A percentile compares a stretch with the other conserved stretches of the same genome.
phyloP scores from a whole-genome alignment of 352 stramenopile genomes.

The Phytophthora podocarpi region DNA sequence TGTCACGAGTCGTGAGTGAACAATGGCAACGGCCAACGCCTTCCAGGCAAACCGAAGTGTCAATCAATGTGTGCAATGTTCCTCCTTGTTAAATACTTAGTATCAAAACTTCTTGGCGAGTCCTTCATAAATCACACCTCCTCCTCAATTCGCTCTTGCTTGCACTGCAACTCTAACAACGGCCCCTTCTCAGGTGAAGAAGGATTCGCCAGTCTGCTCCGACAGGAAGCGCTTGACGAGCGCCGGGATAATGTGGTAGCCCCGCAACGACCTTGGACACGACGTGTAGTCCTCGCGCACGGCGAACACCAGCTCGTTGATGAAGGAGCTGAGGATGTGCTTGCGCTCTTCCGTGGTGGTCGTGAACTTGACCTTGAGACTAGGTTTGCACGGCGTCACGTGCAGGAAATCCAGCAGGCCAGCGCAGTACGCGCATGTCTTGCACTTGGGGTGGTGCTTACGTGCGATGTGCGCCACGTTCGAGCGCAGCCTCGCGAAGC shows the following conservation, averaged over 20 bases:
- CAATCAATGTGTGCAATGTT: too few relatives aligned
- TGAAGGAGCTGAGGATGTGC: slow-evolving; percentile 44
- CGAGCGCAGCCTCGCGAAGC: slow-evolving; percentile 53
- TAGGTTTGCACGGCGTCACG: slow-evolving; percentile 42
- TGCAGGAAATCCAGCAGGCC: slow-evolving; percentile 52
- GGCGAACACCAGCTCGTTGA: slow-evolving; percentile 47
- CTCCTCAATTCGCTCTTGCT: too few relatives aligned
- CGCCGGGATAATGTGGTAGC: slow-evolving; percentile 53
- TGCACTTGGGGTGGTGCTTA: slow-evolving; percentile 53
- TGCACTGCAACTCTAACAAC: too few relatives aligned
- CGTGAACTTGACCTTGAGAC: slow-evolving; percentile 56
- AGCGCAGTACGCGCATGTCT: slow-evolving; percentile 53
- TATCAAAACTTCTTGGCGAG: slow-evolving; percentile 10
- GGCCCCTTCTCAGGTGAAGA: slow-evolving; percentile 46
- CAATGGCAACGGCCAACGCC: too few relatives aligned
- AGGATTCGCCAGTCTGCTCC: slow-evolving; percentile 54
- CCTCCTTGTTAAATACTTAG: slow-evolving; percentile 17
- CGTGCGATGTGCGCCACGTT: slow-evolving; percentile 52
- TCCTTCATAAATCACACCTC: slow-evolving; percentile 5
- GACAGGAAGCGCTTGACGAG: slow-evolving; percentile 53
- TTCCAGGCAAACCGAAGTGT: too few relatives aligned
- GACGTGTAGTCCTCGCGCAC: slow-evolving; percentile 32
- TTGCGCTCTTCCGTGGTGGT: slow-evolving; percentile 50
- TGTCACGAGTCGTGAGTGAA: too few relatives aligned
- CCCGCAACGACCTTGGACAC: slow-evolving; percentile 40